Evolutionary conservation across 495 filamentous ascomycete genomes (phyloP), one percentile per base, ranked within the genome.

Genomic region (Ascobolus immersus): DNA sequence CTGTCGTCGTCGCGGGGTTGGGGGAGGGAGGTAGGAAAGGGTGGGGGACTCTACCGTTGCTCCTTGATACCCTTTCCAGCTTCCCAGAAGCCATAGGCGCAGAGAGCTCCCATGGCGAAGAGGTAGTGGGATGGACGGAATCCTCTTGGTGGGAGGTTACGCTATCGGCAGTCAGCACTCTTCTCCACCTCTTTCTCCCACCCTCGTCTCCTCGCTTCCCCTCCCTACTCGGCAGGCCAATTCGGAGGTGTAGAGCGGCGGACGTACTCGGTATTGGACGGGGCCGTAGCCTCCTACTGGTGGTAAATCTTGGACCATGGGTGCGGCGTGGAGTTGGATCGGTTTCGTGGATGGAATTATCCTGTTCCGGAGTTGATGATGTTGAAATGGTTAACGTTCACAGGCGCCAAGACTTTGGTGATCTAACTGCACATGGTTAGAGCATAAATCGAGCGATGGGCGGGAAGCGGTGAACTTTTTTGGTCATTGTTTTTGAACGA

Each of bases 251-350:
- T 33, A 13, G 35, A 31, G 11, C 6, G 14, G 21, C 20, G 15
- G 19, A 19, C 61, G 43, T 54, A 81, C 77, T 69, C 91, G 91
- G 63, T 90, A 96, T 56, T 94, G 86, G 33, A 96, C 71, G 44
- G 80, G 74, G 47, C 66, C 74, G 54, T 96, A 96, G 64, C 86
- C 86, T 59, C 86, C 86, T 47, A 53, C 47, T 41, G 86, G 86
- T 56, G 86, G 86, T 61, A 96, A 75, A 68, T 94, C 86, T 48
- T 48, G 45, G 32, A 46, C 40, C 45, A 48, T 48, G 9, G 28
- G 39, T 25, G 14, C 6, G 20, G 32, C 5, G 32, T 9, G 7
- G 31, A 15, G 17, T 32, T 39, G 28, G 25, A 17, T 21, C n/a
- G 13, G 19, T 32, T 39, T 20, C 23, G 27, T 24, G 27, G 25